These are phyloP conservation scores for Xylaria telfairii DNA, from an alignment of 495 filamentous ascomycete genomes.

Conservation along the genomic window DNA sequence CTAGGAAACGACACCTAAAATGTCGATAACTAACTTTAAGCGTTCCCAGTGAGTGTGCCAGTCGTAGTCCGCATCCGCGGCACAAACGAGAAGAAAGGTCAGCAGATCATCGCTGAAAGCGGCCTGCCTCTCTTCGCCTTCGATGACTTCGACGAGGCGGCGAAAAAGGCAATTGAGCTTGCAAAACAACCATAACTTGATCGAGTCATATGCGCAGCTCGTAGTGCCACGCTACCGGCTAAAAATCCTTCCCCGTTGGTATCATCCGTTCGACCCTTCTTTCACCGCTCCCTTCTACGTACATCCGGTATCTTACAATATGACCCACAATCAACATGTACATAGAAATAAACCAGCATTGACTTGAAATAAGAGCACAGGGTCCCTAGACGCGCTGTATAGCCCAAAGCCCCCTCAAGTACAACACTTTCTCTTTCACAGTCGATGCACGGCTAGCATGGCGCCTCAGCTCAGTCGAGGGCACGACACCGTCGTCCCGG, in stretches of 20 bases:
- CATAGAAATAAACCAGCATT: neutral
- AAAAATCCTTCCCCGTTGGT: neutral
- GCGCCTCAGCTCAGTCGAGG: slow-evolving; percentile 25
- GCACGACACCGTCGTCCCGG: slow-evolving; percentile 29
- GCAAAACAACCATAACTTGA: slow-evolving; percentile 42
- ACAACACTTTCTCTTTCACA: slow-evolving; percentile 18
- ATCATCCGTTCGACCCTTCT: neutral
- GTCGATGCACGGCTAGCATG: slow-evolving; percentile 22
- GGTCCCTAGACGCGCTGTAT: slow-evolving; percentile 28
- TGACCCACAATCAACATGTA: neutral
- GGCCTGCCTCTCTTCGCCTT: slow-evolving; percentile 76
- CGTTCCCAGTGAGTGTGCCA: slow-evolving; percentile 59
- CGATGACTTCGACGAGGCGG: slow-evolving; percentile 83
- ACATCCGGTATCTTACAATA: slow-evolving; percentile 2
- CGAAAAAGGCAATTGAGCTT: slow-evolving; percentile 73
- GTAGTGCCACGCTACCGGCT: neutral
- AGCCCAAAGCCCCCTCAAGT: slow-evolving; percentile 36
- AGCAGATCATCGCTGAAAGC: slow-evolving; percentile 78
- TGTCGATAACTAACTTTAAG: neutral
- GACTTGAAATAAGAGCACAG: neutral
- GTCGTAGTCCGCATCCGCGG: slow-evolving; percentile 86
- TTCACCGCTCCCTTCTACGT: neutral
- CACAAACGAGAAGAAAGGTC: slow-evolving; percentile 79
- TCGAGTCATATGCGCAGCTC: neutral
- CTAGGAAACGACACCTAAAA: too few species aligned